phyloP scores from a whole-genome alignment of 148 eudicot species.

The Rhododendron kiyosumense region DNA sequence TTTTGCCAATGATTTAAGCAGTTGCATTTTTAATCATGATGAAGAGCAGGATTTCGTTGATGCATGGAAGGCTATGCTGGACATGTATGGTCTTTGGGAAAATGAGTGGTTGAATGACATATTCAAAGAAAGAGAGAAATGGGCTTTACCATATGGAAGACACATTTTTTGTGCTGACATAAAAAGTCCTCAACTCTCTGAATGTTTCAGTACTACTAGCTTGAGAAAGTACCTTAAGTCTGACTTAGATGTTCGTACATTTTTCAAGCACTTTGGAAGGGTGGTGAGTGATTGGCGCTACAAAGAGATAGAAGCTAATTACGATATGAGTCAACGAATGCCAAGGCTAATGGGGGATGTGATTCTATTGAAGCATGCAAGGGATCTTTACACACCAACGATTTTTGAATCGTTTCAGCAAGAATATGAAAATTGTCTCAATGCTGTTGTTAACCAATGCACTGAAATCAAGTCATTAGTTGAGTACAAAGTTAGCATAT shows the following conservation, averaged over 20 bases:
- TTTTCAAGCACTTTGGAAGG: slow-evolving; percentile 26
- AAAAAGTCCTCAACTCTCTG: slow-evolving; percentile 18
- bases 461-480: not conserved
- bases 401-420: slow-evolving; percentile 27
- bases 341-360: slow-evolving; percentile 24
- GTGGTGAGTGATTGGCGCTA: slow-evolving; percentile 23
- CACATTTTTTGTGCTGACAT: slow-evolving; percentile 25
- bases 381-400: slow-evolving; percentile 20
- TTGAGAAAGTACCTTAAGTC: slow-evolving; percentile 21
- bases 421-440: slow-evolving; percentile 24
- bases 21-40: slow-evolving; percentile 16
- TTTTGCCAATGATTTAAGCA: slow-evolving; percentile 12
- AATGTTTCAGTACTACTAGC: slow-evolving; percentile 15
- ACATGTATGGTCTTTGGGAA: slow-evolving; percentile 5
- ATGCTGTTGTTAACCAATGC: slow-evolving; percentile 13
- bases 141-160: slow-evolving; percentile 24
- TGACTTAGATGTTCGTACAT: slow-evolving; percentile 10
- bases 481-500: slow-evolving; percentile 16
- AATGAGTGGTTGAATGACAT: slow-evolving; percentile 19
- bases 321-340: slow-evolving; percentile 19
- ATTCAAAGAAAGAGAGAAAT: slow-evolving; percentile 21
- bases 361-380: slow-evolving; percentile 18
- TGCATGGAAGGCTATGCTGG: slow-evolving; percentile 21
- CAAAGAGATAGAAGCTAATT: slow-evolving; percentile 21
- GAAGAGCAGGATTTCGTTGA: slow-evolving; percentile 20